A percentile compares a stretch with the other conserved stretches of the same genome.
Evolutionary conservation across 371 early-diverging fungal species (phyloP).

Genomic region (Mortierella sp.): DNA sequence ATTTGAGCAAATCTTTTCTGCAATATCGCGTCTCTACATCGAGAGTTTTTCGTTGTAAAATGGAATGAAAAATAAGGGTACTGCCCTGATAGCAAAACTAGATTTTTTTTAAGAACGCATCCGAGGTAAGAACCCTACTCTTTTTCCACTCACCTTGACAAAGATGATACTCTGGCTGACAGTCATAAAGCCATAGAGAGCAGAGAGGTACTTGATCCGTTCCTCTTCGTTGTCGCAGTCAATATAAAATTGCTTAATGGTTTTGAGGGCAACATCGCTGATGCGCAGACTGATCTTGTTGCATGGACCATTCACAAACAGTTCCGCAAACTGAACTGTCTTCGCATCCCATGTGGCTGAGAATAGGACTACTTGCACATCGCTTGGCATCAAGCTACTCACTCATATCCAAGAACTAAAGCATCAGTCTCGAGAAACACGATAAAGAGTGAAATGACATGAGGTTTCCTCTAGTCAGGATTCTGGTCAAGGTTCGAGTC

Average conservation of each 20-base stretch:
- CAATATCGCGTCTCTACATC: conserved; percentile 76
- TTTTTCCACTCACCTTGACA: conserved; percentile 66
- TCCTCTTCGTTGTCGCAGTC: conserved; percentile 84
- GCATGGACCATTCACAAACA: conserved; percentile 74
- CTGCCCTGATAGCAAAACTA: not conserved
- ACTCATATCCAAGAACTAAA: conserved; percentile 6
- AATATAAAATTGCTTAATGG: conserved; percentile 97
- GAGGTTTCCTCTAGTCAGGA: too few relatives aligned
- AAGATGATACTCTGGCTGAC: conserved; percentile 99
- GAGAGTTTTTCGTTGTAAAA: not conserved
- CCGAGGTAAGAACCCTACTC: not conserved
- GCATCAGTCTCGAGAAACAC: too few relatives aligned
- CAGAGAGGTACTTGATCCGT: conserved; percentile 83
- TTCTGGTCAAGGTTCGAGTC: too few relatives aligned
- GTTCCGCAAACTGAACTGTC: conserved; percentile 80
- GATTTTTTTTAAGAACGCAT: not conserved
- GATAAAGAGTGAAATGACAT: too few relatives aligned
- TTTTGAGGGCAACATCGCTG: conserved; percentile 91
- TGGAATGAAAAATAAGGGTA: not conserved
- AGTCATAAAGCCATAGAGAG: conserved; percentile 89
- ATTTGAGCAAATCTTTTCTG: conserved; percentile 75
- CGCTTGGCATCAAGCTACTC: conserved; percentile 63
- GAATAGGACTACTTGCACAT: conserved; percentile 88
- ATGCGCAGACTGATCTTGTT: conserved; percentile 84
- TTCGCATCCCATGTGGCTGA: conserved; percentile 94